Evolutionary conservation across 768 basidiomycete genomes (phyloP).

Genomic region (Mycena chlorophos): DNA sequence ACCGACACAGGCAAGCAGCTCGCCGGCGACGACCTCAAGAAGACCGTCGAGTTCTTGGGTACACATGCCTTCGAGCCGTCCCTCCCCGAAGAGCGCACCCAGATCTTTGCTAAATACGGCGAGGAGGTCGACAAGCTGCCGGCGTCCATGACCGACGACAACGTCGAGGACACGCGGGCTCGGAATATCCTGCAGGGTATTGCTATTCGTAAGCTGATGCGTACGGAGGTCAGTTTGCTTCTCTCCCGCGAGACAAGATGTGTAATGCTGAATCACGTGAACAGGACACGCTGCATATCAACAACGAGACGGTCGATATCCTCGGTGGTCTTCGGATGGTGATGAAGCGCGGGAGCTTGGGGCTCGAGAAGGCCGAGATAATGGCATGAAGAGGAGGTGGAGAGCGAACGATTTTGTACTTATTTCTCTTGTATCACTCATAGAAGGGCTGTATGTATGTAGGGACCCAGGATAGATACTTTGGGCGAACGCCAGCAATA

Average conservation of each 20-base stretch:
- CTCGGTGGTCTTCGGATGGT: constrained; percentile 20
- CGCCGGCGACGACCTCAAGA: constrained; percentile 19
- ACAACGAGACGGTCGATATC: constrained; percentile 25
- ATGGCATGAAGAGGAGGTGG: neutral
- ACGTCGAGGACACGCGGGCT: constrained; percentile 7
- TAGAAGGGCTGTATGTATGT: no score
- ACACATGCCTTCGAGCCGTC: constrained; percentile 27
- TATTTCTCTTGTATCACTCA: no score
- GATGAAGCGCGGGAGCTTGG: constrained; percentile 22
- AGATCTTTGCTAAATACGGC: constrained; percentile 12
- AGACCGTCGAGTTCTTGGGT: constrained; percentile 24
- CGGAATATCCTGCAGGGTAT: constrained; percentile 23
- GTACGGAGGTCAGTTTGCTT: constrained; percentile 16
- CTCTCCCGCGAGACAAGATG: no score
- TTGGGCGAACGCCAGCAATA: neutral
- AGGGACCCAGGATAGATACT: no score
- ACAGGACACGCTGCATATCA: constrained; percentile 22
- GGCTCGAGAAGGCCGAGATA: constrained; percentile 16
- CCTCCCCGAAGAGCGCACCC: constrained; percentile 24
- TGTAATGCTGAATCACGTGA: neutral
- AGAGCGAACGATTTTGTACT: no score
- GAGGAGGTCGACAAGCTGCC: constrained; percentile 7
- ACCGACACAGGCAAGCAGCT: constrained; percentile 20
- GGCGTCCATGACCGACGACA: constrained; percentile 5
- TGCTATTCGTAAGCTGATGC: constrained; percentile 24